These are phyloP conservation scores for Hibiscus syriacus DNA, from an alignment of 345 rosid species.

Conservation along the genomic window DNA sequence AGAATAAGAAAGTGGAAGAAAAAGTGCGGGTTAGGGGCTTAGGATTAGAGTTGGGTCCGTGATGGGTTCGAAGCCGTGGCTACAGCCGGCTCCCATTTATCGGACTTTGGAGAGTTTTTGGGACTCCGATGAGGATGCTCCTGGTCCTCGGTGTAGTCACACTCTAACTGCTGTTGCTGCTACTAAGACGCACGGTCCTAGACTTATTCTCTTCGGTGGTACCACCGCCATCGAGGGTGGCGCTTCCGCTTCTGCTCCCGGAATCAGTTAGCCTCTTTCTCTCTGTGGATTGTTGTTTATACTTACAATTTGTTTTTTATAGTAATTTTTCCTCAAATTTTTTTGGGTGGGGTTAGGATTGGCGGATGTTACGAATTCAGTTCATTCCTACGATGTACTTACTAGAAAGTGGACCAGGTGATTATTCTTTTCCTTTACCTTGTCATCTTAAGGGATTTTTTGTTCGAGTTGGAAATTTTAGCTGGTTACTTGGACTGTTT, in stretches of 20 bases:
- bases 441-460: not conserved
- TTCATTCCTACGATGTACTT: slow-evolving; percentile 84
- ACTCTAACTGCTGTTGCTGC: slow-evolving; percentile 92
- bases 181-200: slow-evolving; percentile 88
- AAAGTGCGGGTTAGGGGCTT: not conserved
- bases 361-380: slow-evolving; percentile 89
- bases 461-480: not conserved
- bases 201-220: slow-evolving; percentile 94
- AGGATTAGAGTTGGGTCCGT: not conserved
- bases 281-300: not conserved
- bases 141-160: slow-evolving; percentile 88
- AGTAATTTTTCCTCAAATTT: not conserved
- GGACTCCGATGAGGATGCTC: slow-evolving; percentile 92
- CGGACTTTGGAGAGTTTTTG: slow-evolving; percentile 76
- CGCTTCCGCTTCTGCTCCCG: slow-evolving; percentile 62
- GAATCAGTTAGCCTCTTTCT: slow-evolving; percentile 57
- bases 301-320: not conserved
- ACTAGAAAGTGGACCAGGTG: slow-evolving; percentile 96
- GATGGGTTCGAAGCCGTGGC: slow-evolving; percentile 85
- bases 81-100: slow-evolving; percentile 79
- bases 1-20: too few relatives aligned
- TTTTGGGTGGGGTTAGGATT: slow-evolving; percentile 49
- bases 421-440: not conserved
- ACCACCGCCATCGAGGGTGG: slow-evolving; percentile 99
- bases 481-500: not conserved